These are phyloP conservation scores for Metschnikowia gelsemii DNA, from an alignment of 805 yeast species.

Conservation along the genomic window DNA sequence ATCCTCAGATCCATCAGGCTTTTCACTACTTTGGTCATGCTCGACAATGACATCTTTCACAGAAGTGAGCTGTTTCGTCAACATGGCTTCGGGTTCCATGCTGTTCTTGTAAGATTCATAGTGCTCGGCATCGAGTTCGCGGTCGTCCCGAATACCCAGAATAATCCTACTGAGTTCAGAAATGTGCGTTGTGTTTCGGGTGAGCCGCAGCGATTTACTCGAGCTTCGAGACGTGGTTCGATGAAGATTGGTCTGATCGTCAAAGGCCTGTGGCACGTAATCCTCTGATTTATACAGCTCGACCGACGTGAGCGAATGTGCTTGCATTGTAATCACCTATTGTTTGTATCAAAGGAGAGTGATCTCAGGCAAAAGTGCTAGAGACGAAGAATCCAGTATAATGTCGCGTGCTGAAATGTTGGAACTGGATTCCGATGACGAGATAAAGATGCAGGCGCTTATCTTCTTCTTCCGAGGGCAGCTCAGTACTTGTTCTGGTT, in stretches of 20 bases:
- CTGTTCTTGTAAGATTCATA: conserved; percentile 12
- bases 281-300: conserved; percentile 11
- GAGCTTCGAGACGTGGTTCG: conserved; percentile 8
- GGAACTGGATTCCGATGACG: too few relatives aligned
- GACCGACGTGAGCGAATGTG: conserved; percentile 6
- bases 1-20: not conserved
- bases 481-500: too few relatives aligned
- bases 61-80: conserved; percentile 12
- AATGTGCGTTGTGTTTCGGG: conserved; percentile 14
- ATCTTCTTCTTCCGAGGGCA: too few relatives aligned
- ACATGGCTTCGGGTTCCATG: conserved; percentile 16
- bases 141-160: conserved; percentile 20
- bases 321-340: conserved; percentile 4
- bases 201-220: conserved; percentile 9
- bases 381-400: too few relatives aligned
- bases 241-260: conserved; percentile 2
- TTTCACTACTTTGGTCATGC: not conserved
- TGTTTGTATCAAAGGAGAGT: too few relatives aligned
- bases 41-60: conserved; percentile 1
- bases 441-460: too few relatives aligned
- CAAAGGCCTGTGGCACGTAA: conserved; percentile 11
- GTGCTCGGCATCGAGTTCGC: conserved; percentile 16
- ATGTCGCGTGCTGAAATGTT: too few relatives aligned
- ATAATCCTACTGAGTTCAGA: conserved; percentile 19
- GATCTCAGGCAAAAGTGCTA: too few relatives aligned